phyloP scores from a whole-genome alignment of 2,329 filamentous ascomycete species.

The Chrysoporthe deuterocubensis region DNA sequence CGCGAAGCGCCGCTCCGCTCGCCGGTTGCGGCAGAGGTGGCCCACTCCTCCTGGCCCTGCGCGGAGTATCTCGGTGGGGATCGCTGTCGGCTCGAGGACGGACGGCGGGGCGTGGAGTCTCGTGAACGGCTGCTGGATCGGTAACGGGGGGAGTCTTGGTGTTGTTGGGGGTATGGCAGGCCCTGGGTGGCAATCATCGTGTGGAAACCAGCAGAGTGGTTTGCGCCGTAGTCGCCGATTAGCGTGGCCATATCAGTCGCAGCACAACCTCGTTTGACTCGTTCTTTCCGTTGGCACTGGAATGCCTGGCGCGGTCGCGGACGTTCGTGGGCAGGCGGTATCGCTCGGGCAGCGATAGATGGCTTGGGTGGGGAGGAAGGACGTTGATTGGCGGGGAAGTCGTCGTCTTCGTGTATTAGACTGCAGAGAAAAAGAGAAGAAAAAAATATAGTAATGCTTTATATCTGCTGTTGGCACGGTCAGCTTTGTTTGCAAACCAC shows the following conservation, averaged over 20 bases:
- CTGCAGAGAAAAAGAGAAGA: not conserved
- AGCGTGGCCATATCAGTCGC: conserved; percentile 64
- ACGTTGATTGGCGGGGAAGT: not conserved
- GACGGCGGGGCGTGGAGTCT: conserved; percentile 35
- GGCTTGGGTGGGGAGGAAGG: not conserved
- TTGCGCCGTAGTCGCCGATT: conserved; percentile 69
- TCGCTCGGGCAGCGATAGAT: not conserved
- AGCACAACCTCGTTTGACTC: not conserved
- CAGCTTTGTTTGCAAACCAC: not conserved
- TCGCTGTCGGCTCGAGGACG: conserved; percentile 31
- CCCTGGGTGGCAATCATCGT: conserved; percentile 65
- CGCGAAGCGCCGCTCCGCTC: conserved; percentile 47
- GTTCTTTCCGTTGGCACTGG: not conserved
- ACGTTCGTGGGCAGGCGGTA: not conserved
- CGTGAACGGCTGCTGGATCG: conserved; percentile 43
- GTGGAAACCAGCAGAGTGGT: conserved; percentile 72
- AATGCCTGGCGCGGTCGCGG: not conserved
- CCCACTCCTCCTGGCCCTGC: not conserved
- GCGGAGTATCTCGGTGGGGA: conserved; percentile 20
- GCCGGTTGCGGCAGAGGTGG: not conserved
- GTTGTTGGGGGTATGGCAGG: conserved; percentile 49
- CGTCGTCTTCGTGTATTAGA: conserved; percentile 1
- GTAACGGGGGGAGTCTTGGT: conserved; percentile 47
- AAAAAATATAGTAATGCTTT: not conserved
- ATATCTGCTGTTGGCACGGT: not conserved